Percentiles rank a stretch among this genome's conserved stretches.
These are phyloP conservation scores for Hsuehochloa calcarea DNA, from an alignment of 176 grass and related monocot genomes.

Conservation along the genomic window DNA sequence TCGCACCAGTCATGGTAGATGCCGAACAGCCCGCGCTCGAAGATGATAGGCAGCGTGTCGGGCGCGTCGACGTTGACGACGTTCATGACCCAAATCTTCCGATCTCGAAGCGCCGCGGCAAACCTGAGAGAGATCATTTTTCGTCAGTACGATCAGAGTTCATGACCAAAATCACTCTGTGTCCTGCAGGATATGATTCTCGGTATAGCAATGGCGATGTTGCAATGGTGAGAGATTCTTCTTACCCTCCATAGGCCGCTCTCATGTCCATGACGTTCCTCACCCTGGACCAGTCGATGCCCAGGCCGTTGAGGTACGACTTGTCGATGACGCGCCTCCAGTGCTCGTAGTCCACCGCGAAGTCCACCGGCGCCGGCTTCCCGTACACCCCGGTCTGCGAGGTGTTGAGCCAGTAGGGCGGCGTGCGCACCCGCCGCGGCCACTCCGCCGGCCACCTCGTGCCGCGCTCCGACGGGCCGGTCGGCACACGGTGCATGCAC, in stretches of 20 bases:
- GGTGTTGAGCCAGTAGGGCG: constrained; percentile 73
- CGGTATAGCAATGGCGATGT: no score
- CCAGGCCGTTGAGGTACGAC: constrained; percentile 73
- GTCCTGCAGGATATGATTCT: no score
- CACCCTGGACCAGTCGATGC: constrained; percentile 63
- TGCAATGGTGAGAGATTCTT: no score
- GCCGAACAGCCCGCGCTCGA: constrained; percentile 45
- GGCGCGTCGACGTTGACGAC: constrained; percentile 40
- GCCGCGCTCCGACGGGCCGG: constrained; percentile 41
- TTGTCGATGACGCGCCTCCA: constrained; percentile 62
- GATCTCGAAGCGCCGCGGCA: constrained; percentile 38
- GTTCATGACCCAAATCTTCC: constrained; percentile 55
- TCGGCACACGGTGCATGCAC: constrained; percentile 76
- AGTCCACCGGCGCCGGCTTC: constrained; percentile 65
- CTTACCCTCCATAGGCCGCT: no score
- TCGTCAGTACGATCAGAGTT: no score
- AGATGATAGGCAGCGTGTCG: constrained; percentile 49
- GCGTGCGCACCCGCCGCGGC: constrained; percentile 53
- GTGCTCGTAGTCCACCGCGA: constrained; percentile 60
- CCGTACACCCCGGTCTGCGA: constrained; percentile 63
- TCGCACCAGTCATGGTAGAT: constrained; percentile 63
- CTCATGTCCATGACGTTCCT: no score
- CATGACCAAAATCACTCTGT: no score
- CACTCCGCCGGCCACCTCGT: constrained; percentile 64
- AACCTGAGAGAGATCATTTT: constrained; percentile 5